Base-by-base conservation (phyloP, 176 grass and related monocot genomes). In the Oryza brachyantha region DNA sequence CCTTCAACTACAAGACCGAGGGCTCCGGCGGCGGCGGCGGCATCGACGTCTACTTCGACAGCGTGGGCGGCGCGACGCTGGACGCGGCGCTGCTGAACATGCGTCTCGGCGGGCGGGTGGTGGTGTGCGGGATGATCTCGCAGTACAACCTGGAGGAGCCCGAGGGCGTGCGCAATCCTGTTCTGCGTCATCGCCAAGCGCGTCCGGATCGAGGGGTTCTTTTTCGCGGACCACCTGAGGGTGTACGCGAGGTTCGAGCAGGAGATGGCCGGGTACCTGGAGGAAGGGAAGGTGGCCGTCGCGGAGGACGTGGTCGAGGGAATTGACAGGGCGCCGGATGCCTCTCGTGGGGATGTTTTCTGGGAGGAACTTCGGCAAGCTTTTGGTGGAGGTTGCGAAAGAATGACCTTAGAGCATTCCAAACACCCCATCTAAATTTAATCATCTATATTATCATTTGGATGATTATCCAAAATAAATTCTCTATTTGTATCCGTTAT, bases 11-110 rank as follows among this genome's bases (percentile, higher is more conserved):
- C 50, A 87, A 85, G 68, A 73, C 74, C 24, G 90, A 92, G 73
- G 1, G 45, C 5, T 1, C 38, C 2, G 84, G 85, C 55, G 34
- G 87, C 17, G 21, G 31, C 8, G 31, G 66, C 19, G 87, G 91
- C 62, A 90, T 93, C 1, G 91, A 93, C 72, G 66, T 94, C 64
- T 94, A 89, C 84, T 89, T 87, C 0, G 92, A 94, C 19, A 94
- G 76, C 8, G 88, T 94, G 0, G 88, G 88, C 10, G 80, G 91
- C 5, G 12, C 11, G 17, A 89, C 71, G 34, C 76, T 93, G 0
- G 91, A 93, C 6, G 84, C 91, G 8, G 91, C 64, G 13, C 61
- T 93, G 16, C 27, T 78, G 4, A 77, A 87, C 10, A 91, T 91
- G 92, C 74, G 62, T 11, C 9, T 0, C 0, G 22, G 80, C 1